These are phyloP conservation scores for Rhynchosporium agropyri DNA, from an alignment of 2,329 filamentous ascomycete genomes.

Conservation along the genomic window DNA sequence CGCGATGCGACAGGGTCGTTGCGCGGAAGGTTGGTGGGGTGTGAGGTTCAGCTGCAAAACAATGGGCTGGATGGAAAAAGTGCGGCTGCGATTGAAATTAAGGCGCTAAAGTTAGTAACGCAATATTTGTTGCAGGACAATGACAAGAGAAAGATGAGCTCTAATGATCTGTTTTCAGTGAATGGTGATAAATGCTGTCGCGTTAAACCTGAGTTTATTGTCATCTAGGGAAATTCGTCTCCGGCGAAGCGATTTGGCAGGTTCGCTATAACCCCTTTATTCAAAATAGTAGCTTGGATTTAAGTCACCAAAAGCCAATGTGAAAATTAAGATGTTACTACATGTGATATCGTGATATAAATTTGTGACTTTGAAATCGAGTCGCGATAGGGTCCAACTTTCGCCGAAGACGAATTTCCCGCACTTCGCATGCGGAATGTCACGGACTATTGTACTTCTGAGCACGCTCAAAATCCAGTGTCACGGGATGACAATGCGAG, in stretches of 20 bases:
- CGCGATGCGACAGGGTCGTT: slow-evolving; percentile 21
- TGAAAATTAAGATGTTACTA: too few relatives aligned
- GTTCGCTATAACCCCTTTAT: too few relatives aligned
- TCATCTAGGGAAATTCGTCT: too few relatives aligned
- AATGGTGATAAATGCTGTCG: background rate
- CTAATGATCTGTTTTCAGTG: background rate
- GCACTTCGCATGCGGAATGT: too few relatives aligned
- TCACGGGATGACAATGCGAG: background rate
- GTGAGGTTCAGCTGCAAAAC: slow-evolving; percentile 11
- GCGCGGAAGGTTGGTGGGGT: slow-evolving; percentile 7
- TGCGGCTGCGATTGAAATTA: background rate
- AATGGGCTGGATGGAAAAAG: slow-evolving; percentile 1
- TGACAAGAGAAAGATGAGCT: background rate
- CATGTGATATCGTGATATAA: too few relatives aligned
- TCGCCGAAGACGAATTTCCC: too few relatives aligned
- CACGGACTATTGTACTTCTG: background rate
- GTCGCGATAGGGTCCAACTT: too few relatives aligned
- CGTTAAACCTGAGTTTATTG: too few relatives aligned
- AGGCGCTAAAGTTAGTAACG: background rate
- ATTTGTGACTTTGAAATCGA: too few relatives aligned
- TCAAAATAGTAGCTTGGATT: too few relatives aligned
- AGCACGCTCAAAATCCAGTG: background rate
- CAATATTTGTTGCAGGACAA: background rate
- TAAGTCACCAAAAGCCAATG: too few relatives aligned
- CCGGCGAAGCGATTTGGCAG: too few relatives aligned